Base-by-base conservation (phyloP, 768 basidiomycete species). In the Symmetrospora coprosmae region DNA sequence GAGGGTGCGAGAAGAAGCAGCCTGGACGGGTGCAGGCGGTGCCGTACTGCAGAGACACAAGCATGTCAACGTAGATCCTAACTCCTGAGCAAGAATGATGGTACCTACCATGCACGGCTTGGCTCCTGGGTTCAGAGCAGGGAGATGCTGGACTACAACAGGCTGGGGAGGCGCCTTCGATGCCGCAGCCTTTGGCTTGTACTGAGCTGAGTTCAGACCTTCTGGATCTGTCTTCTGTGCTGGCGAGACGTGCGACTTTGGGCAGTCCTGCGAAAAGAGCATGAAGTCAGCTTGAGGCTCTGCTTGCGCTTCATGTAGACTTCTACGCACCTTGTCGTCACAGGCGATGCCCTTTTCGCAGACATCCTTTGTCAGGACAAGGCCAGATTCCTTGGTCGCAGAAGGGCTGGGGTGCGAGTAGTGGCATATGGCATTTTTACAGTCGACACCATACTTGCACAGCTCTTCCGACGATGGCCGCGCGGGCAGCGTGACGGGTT, bases 351-450 rank as follows among this genome's bases (percentile, higher is more conserved):
- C 87, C 48, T 83, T 81, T 67, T 90, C 86, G 72, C 94, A 99
- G 19, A 87, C 77, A 60, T 97, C 92, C 60, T 86, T 89, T 67
- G 86, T 92, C 58, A 99, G 77, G 1, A 97, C 94, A 64, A 99
- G 79, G 8, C 91, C 94, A 67, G 86, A 90, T 74, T 92, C 89
- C 31, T 85, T 78, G 17, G 92, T 94, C 5, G 94, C 91, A 2
- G 90, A 87, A n/a, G 94, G 94, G 8, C 86, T 89, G 4, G 94
- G 91, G 72, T 99, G 94, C 8, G 88, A 87, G 72, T 82, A 97
- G 17, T 85, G 78, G 72, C 94, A 99, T 45, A 83, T 77, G 0
- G 85, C 77, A 71, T 96, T 92, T 48, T 84, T 85, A 73, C 94
- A 99, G 66, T 90, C 92, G 23, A 84, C 77, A 11, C 80, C 82